Conservation (phyloP, 2,329 filamentous ascomycete genomes). For the Sphaerulina musiva region DNA sequence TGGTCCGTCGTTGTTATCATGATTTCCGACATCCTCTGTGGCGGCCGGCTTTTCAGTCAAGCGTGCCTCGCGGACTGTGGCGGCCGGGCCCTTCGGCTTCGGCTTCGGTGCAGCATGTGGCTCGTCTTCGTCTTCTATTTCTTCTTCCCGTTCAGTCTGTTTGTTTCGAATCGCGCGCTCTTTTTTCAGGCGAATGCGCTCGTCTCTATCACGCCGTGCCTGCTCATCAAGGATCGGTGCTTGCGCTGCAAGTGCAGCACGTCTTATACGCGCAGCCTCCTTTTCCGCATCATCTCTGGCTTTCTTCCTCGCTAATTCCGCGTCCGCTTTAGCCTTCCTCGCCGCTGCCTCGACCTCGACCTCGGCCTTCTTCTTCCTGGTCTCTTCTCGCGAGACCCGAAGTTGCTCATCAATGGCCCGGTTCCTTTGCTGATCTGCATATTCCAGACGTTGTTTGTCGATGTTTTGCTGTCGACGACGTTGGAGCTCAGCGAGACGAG, state of each 20-base stretch:
- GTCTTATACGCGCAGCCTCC: not conserved
- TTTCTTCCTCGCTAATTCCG: not conserved
- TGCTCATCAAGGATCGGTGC: conserved; percentile 1
- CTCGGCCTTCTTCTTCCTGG: not conserved
- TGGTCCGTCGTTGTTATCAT: not conserved
- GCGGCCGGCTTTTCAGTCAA: not conserved
- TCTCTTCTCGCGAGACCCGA: not conserved
- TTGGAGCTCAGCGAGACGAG: not conserved
- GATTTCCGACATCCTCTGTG: not conserved
- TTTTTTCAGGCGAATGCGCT: conserved; percentile 12
- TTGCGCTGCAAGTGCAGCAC: not conserved
- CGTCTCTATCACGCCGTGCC: not conserved
- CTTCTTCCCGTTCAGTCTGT: conserved; percentile 6
- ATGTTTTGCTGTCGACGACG: not conserved
- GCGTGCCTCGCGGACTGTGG: not conserved
- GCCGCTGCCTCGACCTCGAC: not conserved
- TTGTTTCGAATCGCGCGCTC: conserved; percentile 14
- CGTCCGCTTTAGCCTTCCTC: not conserved
- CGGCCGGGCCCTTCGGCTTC: not conserved
- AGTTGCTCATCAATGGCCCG: not conserved
- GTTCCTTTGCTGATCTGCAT: not conserved
- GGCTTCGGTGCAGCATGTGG: not conserved
- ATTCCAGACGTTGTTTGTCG: not conserved
- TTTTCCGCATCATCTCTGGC: not conserved
- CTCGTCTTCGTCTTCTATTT: not conserved